phyloP scores from a whole-genome alignment of 2,329 filamentous ascomycete species.

The Colletotrichum sp. region DNA sequence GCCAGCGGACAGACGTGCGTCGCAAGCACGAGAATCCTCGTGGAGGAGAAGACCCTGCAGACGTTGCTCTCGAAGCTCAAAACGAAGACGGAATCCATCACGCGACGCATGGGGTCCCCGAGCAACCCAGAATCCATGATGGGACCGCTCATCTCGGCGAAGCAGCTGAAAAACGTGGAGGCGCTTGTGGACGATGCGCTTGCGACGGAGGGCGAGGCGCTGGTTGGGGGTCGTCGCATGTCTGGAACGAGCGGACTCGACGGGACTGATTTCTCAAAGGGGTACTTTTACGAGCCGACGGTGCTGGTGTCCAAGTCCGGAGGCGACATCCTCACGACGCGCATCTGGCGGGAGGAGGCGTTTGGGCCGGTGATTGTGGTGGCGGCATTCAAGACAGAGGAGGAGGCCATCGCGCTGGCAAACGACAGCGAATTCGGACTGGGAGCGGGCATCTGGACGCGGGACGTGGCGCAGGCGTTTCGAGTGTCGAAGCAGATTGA shows the following conservation, averaged over 20 bases:
- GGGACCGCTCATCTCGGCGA: conserved; percentile 66
- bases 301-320: conserved; percentile 61
- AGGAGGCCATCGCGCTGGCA: conserved; percentile 71
- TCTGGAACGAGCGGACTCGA: conserved; percentile 52
- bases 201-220: conserved; percentile 44
- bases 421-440: conserved; percentile 80
- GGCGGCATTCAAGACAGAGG: conserved; percentile 75
- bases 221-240: conserved; percentile 54
- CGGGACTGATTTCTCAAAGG: conserved; percentile 54
- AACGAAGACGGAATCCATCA: conserved; percentile 63
- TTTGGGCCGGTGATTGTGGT: conserved; percentile 83
- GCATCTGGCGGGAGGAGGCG: conserved; percentile 80
- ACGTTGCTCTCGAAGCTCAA: conserved; percentile 68
- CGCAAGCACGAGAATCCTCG: conserved; percentile 76
- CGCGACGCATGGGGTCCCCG: conserved; percentile 60
- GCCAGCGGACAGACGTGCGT: conserved; percentile 66
- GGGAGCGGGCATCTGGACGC: conserved; percentile 79
- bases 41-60: conserved; percentile 70
- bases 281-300: conserved; percentile 83
- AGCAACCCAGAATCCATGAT: conserved; percentile 63
- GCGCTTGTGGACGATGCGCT: conserved; percentile 70
- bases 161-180: conserved; percentile 71
- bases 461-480: conserved; percentile 74
- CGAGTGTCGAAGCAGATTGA: conserved; percentile 73
- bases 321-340: conserved; percentile 70